Evolutionary conservation across 2,329 filamentous ascomycete genomes (phyloP).

Genomic region (Aspergillus brasiliensis): DNA sequence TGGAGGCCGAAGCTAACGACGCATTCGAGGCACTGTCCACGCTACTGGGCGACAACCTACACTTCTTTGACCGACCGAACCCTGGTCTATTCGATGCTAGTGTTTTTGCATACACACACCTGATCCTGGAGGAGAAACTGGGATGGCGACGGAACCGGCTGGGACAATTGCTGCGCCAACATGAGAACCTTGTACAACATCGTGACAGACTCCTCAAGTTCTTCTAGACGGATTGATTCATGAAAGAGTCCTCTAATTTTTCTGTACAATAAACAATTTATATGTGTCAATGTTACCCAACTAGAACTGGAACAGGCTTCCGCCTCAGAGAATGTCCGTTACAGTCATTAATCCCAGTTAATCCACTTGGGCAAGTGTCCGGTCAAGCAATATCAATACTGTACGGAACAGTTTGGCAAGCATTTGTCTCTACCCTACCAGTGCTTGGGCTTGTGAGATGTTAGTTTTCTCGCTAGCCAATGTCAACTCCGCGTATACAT

Average conservation of each 20-base stretch:
- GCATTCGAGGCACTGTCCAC: slow-evolving; percentile 65
- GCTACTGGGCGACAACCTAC: slow-evolving; percentile 59
- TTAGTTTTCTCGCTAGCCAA: too few species aligned
- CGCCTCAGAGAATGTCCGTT: background rate
- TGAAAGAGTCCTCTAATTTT: background rate
- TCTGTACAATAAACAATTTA: slow-evolving; percentile 20
- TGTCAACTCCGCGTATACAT: too few species aligned
- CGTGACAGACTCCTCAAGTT: slow-evolving; percentile 60
- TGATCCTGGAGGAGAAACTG: slow-evolving; percentile 68
- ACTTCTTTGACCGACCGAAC: slow-evolving; percentile 60
- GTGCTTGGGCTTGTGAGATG: too few species aligned
- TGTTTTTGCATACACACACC: slow-evolving; percentile 85
- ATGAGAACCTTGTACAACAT: slow-evolving; percentile 67
- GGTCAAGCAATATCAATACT: too few species aligned
- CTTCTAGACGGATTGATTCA: slow-evolving; percentile 38
- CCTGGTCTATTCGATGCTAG: slow-evolving; percentile 83
- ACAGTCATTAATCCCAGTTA: background rate
- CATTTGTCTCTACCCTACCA: too few species aligned
- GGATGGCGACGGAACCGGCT: slow-evolving; percentile 67
- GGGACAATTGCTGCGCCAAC: slow-evolving; percentile 56
- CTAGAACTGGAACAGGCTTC: background rate
- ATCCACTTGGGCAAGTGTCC: too few species aligned
- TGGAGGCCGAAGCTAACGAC: slow-evolving; percentile 63
- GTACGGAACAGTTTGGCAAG: too few species aligned
- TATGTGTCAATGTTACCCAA: slow-evolving; percentile 5